phyloP scores from a whole-genome alignment of 176 grass and related monocot genomes.

The Neostapfia colusana region DNA sequence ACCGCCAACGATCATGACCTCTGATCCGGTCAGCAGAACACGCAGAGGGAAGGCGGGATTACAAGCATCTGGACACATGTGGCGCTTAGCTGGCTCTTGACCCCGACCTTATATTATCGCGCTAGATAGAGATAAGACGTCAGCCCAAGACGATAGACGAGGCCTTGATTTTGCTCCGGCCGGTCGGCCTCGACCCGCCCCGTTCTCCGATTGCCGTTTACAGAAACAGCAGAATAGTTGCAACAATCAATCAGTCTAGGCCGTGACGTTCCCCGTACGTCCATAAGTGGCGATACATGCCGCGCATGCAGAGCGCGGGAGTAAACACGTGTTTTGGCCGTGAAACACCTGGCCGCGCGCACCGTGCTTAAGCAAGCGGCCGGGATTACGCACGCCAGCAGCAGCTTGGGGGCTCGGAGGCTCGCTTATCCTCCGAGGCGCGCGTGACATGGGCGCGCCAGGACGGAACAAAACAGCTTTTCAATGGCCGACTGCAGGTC shows the following conservation, averaged over 20 bases:
- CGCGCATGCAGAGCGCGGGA: constrained; percentile 37
- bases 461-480: constrained; percentile 29
- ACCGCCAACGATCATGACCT: background rate
- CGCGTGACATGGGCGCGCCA: background rate
- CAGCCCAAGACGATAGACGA: background rate
- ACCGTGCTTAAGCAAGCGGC: too few species aligned
- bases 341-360: constrained; percentile 28
- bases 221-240: background rate
- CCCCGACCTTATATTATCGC: constrained; percentile 18
- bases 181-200: background rate
- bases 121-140: constrained; percentile 33
- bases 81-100: background rate
- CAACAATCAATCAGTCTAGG: too few species aligned
- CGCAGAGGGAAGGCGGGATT: background rate
- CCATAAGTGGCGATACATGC: constrained; percentile 26
- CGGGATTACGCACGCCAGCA: background rate
- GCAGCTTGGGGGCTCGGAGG: background rate
- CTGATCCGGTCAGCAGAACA: background rate
- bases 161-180: constrained; percentile 13
- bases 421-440: background rate
- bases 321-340: constrained; percentile 30
- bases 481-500: background rate
- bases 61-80: constrained; percentile 35
- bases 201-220: background rate
- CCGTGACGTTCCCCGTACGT: background rate